Percentiles rank a stretch among this genome's conserved stretches.
These are phyloP conservation scores for Aphanomyces stellatus DNA, from an alignment of 352 stramenopile species.

Conservation along the genomic window DNA sequence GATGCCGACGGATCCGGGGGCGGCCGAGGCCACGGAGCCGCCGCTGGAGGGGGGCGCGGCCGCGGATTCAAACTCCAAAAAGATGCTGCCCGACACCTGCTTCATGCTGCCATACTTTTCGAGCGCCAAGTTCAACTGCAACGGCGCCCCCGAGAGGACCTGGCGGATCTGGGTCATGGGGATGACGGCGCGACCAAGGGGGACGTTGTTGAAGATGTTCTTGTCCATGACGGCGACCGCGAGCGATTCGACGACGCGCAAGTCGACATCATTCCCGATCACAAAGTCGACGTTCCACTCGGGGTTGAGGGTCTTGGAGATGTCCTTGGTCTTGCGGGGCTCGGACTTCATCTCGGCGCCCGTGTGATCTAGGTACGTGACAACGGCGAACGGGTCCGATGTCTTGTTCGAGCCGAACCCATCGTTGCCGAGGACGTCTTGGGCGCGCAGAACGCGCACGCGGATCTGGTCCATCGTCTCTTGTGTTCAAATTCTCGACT, in stretches of 20 bases:
- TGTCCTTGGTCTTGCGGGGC: constrained; percentile 51
- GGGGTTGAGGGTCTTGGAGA: constrained; percentile 58
- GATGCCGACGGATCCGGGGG: constrained; percentile 20
- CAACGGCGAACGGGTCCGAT: constrained; percentile 50
- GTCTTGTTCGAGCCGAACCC: constrained; percentile 21
- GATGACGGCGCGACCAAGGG: constrained; percentile 61
- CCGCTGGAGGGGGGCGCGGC: constrained; percentile 4
- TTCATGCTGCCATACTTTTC: constrained; percentile 26
- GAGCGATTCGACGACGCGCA: constrained; percentile 55
- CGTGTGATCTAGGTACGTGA: constrained; percentile 65
- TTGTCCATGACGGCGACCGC: constrained; percentile 43
- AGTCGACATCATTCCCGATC: constrained; percentile 51
- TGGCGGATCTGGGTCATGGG: constrained; percentile 44
- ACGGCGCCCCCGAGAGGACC: constrained; percentile 25
- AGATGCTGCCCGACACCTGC: constrained; percentile 24
- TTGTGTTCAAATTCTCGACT: constrained; percentile 1
- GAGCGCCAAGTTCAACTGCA: background rate
- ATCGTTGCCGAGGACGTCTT: constrained; percentile 8
- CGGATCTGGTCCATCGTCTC: constrained; percentile 14
- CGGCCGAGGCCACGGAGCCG: background rate
- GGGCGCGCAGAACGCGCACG: constrained; percentile 2
- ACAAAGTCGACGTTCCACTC: constrained; percentile 54
- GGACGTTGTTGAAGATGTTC: constrained; percentile 51
- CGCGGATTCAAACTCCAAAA: constrained; percentile 2
- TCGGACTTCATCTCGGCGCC: constrained; percentile 31